Evolutionary conservation across 345 rosid species (phyloP).

Genomic region (Salix arbutifolia): DNA sequence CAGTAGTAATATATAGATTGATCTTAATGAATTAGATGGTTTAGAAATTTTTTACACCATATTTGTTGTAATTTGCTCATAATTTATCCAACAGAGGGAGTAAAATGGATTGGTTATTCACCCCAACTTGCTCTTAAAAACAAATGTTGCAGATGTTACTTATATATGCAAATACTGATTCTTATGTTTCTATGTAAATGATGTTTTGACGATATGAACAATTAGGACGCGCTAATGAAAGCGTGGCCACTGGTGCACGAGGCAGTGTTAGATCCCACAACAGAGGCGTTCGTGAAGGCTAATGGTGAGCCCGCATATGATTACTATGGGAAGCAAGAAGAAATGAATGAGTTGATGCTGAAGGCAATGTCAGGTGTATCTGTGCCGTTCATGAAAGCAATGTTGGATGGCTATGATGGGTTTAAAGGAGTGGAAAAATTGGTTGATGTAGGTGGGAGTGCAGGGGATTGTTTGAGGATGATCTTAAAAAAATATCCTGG

Average conservation of each 20-base stretch:
- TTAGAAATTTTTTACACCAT: no score
- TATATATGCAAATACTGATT: no score
- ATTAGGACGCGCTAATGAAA: slow-evolving; percentile 61
- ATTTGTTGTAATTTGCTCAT: no score
- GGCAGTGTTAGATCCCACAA: slow-evolving; percentile 59
- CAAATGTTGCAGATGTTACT: no score
- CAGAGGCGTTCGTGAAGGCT: slow-evolving; percentile 71
- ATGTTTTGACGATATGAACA: no score
- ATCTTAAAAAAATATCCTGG: slow-evolving; percentile 48
- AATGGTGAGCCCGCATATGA: slow-evolving; percentile 64
- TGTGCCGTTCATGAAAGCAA: slow-evolving; percentile 75
- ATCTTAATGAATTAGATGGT: no score
- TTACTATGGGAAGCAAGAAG: slow-evolving; percentile 70
- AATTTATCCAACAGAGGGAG: no score
- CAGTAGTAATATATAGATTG: no score
- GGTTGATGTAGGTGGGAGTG: slow-evolving; percentile 95
- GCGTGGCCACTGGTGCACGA: slow-evolving; percentile 82
- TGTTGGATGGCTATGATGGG: slow-evolving; percentile 65
- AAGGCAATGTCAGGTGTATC: slow-evolving; percentile 92
- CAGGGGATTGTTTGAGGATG: slow-evolving; percentile 89
- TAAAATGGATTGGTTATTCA: no score
- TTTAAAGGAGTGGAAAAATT: slow-evolving; percentile 47
- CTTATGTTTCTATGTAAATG: not conserved
- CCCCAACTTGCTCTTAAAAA: no score
- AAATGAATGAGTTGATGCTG: slow-evolving; percentile 80